Conservation (phyloP, 352 stramenopile genomes). For the Phytophthora tubulina region DNA sequence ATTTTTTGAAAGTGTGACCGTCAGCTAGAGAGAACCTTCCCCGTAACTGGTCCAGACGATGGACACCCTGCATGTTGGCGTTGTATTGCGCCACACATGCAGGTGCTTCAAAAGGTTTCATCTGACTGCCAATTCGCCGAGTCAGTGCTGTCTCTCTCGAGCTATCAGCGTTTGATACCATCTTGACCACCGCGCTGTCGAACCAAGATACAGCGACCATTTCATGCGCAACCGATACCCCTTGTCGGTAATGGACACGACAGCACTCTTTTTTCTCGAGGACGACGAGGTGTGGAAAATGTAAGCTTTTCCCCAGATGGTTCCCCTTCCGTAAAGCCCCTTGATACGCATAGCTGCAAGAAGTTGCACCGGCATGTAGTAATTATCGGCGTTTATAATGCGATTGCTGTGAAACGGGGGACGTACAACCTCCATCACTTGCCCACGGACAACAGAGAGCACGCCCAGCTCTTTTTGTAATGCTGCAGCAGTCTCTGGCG, state of each 20-base stretch:
- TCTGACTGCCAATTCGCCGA: conserved; percentile 17
- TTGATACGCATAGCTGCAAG: conserved; percentile 30
- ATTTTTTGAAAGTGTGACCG: conserved; percentile 40
- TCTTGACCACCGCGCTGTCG: conserved; percentile 37
- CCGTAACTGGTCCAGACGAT: conserved; percentile 38
- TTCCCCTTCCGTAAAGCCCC: conserved; percentile 35
- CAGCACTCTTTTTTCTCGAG: conserved; percentile 24
- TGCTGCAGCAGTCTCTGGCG: not conserved
- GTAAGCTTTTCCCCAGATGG: conserved; percentile 23
- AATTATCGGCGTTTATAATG: conserved; percentile 47
- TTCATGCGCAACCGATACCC: conserved; percentile 15
- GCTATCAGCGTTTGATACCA: conserved; percentile 36
- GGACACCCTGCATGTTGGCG: conserved; percentile 38
- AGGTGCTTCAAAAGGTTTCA: conserved; percentile 23
- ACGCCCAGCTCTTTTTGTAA: conserved; percentile 18
- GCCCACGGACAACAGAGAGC: conserved; percentile 17
- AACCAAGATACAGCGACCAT: conserved; percentile 40
- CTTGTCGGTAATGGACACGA: conserved; percentile 22
- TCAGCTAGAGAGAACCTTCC: conserved; percentile 35
- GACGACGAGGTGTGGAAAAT: conserved; percentile 37
- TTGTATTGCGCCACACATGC: conserved; percentile 42
- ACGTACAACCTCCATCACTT: conserved; percentile 39
- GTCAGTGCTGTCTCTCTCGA: conserved; percentile 27
- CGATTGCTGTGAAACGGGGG: conserved; percentile 29
- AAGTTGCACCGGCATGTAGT: conserved; percentile 45